phyloP scores from a whole-genome alignment of 345 rosid species.

The Camelina neglecta region DNA sequence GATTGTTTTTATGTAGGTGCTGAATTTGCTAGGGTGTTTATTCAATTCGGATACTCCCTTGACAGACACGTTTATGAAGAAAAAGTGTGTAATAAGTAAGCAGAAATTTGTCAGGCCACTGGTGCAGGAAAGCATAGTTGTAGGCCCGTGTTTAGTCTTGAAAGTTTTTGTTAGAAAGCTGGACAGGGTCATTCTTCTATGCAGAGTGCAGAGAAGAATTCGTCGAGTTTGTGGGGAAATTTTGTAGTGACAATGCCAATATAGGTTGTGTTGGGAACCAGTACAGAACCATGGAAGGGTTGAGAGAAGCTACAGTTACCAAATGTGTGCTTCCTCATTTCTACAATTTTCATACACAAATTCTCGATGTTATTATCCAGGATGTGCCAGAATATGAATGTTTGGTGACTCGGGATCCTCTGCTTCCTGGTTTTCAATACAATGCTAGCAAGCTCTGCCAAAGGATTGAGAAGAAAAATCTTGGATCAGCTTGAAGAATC shows the following conservation, averaged over 20 bases:
- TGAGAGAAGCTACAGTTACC: background rate
- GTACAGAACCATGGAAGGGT: background rate
- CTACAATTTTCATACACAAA: background rate
- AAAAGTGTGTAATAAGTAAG: background rate
- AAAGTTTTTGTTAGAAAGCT: slow-evolving; percentile 8
- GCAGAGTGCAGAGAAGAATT: slow-evolving; percentile 35
- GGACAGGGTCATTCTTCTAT: slow-evolving; percentile 9
- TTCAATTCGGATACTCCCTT: slow-evolving; percentile 28
- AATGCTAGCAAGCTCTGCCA: background rate
- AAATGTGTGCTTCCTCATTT: slow-evolving; percentile 24
- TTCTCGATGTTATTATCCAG: background rate
- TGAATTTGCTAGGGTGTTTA: slow-evolving; percentile 14
- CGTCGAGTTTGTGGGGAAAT: slow-evolving; percentile 5
- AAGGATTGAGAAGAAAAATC: background rate
- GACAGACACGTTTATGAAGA: slow-evolving; percentile 28
- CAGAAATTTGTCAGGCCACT: background rate
- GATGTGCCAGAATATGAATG: slow-evolving; percentile 2
- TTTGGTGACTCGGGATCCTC: too few relatives aligned
- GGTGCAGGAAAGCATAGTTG: background rate
- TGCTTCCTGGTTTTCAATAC: fast-evolving
- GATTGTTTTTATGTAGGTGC: slow-evolving; percentile 16
- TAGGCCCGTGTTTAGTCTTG: background rate
- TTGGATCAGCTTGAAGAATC: background rate
- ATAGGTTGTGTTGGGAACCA: slow-evolving; percentile 9
- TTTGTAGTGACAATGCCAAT: background rate